Evolutionary conservation across 2,329 filamentous ascomycete genomes (phyloP).

Genomic region (Drechslerella dactyloides): DNA sequence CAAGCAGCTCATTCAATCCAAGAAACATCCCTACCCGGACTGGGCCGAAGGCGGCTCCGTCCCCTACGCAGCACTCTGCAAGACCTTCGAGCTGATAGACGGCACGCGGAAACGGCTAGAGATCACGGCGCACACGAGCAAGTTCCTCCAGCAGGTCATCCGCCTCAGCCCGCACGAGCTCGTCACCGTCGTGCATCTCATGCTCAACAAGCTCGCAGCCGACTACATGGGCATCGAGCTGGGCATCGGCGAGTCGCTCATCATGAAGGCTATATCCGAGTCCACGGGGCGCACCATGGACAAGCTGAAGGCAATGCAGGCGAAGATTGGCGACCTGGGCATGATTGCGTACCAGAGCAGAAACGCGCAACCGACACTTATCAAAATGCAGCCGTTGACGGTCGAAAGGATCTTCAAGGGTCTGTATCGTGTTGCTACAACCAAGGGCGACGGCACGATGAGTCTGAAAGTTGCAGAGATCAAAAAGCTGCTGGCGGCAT

Average conservation of each 20-base stretch:
- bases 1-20: slow-evolving; percentile 79
- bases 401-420: slow-evolving; percentile 85
- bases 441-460: slow-evolving; percentile 85
- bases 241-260: slow-evolving; percentile 96
- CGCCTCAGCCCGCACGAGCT: slow-evolving; percentile 86
- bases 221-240: slow-evolving; percentile 96
- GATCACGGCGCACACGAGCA: slow-evolving; percentile 85
- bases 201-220: slow-evolving; percentile 97
- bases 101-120: slow-evolving; percentile 89
- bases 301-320: slow-evolving; percentile 93
- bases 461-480: slow-evolving; percentile 90
- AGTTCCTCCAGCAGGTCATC: slow-evolving; percentile 92
- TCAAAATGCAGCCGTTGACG: slow-evolving; percentile 91
- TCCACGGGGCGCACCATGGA: slow-evolving; percentile 84
- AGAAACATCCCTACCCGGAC: slow-evolving; percentile 88
- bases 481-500: slow-evolving; percentile 92
- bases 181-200: slow-evolving; percentile 84
- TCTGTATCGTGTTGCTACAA: slow-evolving; percentile 84
- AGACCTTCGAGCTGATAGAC: slow-evolving; percentile 91
- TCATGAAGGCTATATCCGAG: slow-evolving; percentile 98
- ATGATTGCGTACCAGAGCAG: slow-evolving; percentile 94
- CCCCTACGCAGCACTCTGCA: slow-evolving; percentile 91
- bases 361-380: slow-evolving; percentile 96
- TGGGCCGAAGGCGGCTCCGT: slow-evolving; percentile 89
- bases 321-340: slow-evolving; percentile 93